Evolutionary conservation across 1,284 basidiomycete genomes (phyloP), one percentile per base, ranked within the genome.

Genomic region (Cutaneotrichosporon arboriforme): DNA sequence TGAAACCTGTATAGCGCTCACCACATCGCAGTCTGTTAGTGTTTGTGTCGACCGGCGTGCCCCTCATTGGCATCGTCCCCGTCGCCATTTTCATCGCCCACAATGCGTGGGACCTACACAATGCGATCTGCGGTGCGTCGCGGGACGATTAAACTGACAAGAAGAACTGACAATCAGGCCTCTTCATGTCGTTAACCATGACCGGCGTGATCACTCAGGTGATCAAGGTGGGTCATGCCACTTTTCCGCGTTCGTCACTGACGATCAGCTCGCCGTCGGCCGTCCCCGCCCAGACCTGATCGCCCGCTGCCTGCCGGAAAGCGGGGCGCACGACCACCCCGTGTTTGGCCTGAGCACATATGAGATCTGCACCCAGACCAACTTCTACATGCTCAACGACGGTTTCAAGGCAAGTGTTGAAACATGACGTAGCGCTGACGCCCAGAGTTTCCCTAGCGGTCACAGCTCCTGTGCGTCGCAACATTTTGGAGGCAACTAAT

Each of bases 21-120:
- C 40, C 8, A n/a, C n/a, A n/a, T n/a, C 1, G 79, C 61, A 60
- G 78, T 44, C 80, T 83, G 8, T 74, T 91, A 2, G 83, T 83
- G 63, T 66, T 88, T 37, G 84, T 92, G 52, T 83, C 84, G 36
- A 69, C 86, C 40, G 81, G 82, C 4, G 77, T 85, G 3, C 88
- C 90, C 0, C 68, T 87, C 4, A 62, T 84, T 15, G 73, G 90
- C 36, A 83, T 90, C 62, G 78, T 84, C 15, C 63, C 81, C 8
- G 79, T 91, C 60, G 87, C 89, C 61, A 58, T 84, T 20, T 52
- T 86, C 9, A 84, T 89, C 17, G 76, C 88, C 12, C 81, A 86
- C 18, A 87, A 84, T 5, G 83, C 84, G 75, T 96, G 91, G 90
- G 93, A 97, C 65, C 77, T 87, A 34, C 92, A 97, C 71, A 86